Evolutionary conservation across 2,329 filamentous ascomycete species (phyloP), one percentile per base, ranked within the genome.

Genomic region (Beauveria rudraprayagi): DNA sequence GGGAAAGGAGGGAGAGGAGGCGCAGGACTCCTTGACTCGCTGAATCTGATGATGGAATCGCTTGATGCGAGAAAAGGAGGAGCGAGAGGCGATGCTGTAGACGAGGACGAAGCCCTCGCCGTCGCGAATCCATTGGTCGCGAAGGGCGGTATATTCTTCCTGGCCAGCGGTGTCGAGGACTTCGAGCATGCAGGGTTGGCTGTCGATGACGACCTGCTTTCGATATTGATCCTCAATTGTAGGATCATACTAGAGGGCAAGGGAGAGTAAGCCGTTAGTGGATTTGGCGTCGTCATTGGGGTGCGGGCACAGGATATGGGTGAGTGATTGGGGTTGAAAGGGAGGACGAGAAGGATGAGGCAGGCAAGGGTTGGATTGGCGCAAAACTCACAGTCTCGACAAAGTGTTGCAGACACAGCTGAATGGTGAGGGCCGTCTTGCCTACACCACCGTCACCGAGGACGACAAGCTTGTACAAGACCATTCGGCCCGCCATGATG

Each of bases 91-190:
- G 76, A 99, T 97, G 79, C 92, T 96, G 81, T 99, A 97, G 66
- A 99, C 94, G 64, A 99, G 83, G 34, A 99, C 91, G 72, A 97
- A 97, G 22, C 94, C 94, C 75, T 99, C 94, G 67, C 94, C 93
- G 72, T 97, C 93, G 68, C 94, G 87, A 74, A 97, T 97, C 93
- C 93, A 97, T 79, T 97, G 94, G 74, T 97, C 94, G 71, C 94
- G 85, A 70, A 97, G 80, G 52, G 94, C 94, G 65, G 93, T 97
- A 77, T 97, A 99, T 78, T 99, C 94, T 78, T 99, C 94, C 75
- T 99, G 94, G 62, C 94, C 94, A 57, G 94, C 94, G 60, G 94
- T 99, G 77, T 99, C 94, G 70, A 97, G 84, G 53, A 96, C 92
- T 76, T 97, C 93, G 70, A 97, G 86, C 92, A 97, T 97, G 80